phyloP scores from a whole-genome alignment of 345 rosid genomes.

The Syzygium grande region DNA sequence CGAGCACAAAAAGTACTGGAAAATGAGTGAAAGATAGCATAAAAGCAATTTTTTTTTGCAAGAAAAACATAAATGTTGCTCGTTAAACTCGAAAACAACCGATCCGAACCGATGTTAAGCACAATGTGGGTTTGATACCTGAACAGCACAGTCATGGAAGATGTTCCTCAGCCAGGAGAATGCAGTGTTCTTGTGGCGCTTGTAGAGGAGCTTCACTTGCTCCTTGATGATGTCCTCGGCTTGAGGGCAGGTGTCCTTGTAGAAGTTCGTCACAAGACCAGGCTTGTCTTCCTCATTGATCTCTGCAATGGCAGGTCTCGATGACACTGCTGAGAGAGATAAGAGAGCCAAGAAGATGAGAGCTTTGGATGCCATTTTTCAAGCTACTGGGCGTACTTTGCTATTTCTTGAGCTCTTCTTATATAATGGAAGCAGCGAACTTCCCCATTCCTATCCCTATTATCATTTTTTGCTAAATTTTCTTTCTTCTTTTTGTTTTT shows the following conservation, averaged over 20 bases:
- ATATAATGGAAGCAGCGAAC: constrained; percentile 17
- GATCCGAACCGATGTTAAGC: background rate
- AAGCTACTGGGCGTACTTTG: background rate
- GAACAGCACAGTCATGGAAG: constrained; percentile 97
- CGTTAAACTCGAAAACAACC: background rate
- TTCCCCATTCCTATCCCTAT: background rate
- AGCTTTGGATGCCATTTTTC: constrained; percentile 45
- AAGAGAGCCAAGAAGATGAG: constrained; percentile 31
- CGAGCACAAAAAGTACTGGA: background rate
- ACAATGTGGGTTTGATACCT: constrained; percentile 28
- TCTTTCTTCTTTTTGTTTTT: background rate
- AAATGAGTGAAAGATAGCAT: background rate
- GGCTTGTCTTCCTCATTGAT: constrained; percentile 36
- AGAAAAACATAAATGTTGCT: background rate
- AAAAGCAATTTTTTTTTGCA: background rate
- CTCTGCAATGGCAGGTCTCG: constrained; percentile 24
- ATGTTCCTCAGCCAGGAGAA: constrained; percentile 98
- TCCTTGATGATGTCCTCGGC: constrained; percentile 89
- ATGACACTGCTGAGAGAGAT: constrained; percentile 35
- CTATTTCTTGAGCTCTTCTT: constrained; percentile 7
- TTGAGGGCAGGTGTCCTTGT: constrained; percentile 88
- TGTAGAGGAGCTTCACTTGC: constrained; percentile 89
- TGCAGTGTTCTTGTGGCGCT: constrained; percentile 99
- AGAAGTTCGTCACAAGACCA: constrained; percentile 76
- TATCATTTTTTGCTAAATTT: background rate